Evolutionary conservation across 2,329 filamentous ascomycete species (phyloP).

Genomic region (Scopulariopsis brevicaulis): DNA sequence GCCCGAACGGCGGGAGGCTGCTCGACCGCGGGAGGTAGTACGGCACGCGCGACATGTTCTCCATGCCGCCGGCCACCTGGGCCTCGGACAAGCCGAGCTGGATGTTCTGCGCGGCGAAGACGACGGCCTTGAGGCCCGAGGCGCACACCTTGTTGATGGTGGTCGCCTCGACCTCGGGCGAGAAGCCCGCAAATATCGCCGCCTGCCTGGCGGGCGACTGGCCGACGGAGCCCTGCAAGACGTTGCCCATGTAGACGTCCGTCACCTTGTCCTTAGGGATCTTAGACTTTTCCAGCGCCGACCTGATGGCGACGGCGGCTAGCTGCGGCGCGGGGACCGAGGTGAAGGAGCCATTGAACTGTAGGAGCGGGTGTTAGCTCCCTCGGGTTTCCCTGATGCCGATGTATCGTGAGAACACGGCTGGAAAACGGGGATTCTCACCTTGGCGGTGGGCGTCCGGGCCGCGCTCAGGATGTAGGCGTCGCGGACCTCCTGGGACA

Average conservation of each 20-base stretch:
- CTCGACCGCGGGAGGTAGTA: constrained; percentile 82
- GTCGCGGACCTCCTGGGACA: constrained; percentile 64
- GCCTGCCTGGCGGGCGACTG: constrained; percentile 92
- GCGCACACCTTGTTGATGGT: constrained; percentile 99
- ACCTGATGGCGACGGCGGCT: constrained; percentile 83
- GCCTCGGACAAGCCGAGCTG: constrained; percentile 82
- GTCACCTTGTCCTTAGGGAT: constrained; percentile 72
- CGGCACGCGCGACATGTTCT: constrained; percentile 92
- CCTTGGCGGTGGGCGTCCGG: constrained; percentile 82
- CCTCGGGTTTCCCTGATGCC: background rate
- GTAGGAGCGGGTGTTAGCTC: background rate
- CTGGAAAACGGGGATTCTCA: constrained; percentile 21
- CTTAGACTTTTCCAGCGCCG: constrained; percentile 75
- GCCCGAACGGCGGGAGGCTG: constrained; percentile 73
- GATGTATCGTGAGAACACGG: background rate
- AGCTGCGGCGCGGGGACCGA: constrained; percentile 78
- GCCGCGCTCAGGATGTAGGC: constrained; percentile 89
- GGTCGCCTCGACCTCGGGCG: constrained; percentile 70
- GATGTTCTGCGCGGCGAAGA: constrained; percentile 85
- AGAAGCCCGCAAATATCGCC: constrained; percentile 74
- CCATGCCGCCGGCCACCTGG: constrained; percentile 91
- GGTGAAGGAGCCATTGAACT: constrained; percentile 92
- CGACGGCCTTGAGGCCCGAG: constrained; percentile 86
- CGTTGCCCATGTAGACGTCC: constrained; percentile 97
- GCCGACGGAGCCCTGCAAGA: constrained; percentile 71